Evolutionary conservation across 2,329 filamentous ascomycete species (phyloP).

Genomic region (Passalora sequoiae): DNA sequence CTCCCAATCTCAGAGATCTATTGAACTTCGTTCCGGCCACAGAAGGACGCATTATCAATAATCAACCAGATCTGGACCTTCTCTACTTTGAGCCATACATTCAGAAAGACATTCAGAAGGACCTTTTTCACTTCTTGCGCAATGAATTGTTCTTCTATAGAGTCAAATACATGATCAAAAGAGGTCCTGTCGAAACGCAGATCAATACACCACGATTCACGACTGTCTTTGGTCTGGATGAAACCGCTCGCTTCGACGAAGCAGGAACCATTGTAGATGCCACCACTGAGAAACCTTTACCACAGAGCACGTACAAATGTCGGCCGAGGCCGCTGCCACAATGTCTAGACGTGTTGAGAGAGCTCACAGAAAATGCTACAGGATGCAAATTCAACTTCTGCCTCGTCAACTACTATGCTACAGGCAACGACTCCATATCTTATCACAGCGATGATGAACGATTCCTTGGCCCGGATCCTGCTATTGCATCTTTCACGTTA

Average conservation of each 20-base stretch:
- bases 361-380: conserved; percentile 60
- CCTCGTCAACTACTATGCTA: conserved; percentile 78
- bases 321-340: conserved; percentile 64
- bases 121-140: conserved; percentile 66
- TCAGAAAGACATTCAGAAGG: conserved; percentile 49
- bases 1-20: conserved; percentile 38
- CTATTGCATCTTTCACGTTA: conserved; percentile 69
- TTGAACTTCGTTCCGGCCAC: conserved; percentile 42
- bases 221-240: conserved; percentile 58
- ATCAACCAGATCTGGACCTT: conserved; percentile 66
- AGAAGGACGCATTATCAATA: conserved; percentile 54
- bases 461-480: conserved; percentile 64
- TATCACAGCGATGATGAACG: conserved; percentile 78
- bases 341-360: conserved; percentile 61
- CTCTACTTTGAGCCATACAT: conserved; percentile 73
- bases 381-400: conserved; percentile 70
- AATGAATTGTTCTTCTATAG: conserved; percentile 62
- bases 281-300: conserved; percentile 37
- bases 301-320: conserved; percentile 52
- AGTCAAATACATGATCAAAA: conserved; percentile 53
- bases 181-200: conserved; percentile 57
- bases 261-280: conserved; percentile 39
- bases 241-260: conserved; percentile 55
- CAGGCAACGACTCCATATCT: conserved; percentile 68
- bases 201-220: conserved; percentile 60